phyloP scores from a whole-genome alignment of 225 moss, liverwort and hornwort genomes.

The Neckera pumila region DNA sequence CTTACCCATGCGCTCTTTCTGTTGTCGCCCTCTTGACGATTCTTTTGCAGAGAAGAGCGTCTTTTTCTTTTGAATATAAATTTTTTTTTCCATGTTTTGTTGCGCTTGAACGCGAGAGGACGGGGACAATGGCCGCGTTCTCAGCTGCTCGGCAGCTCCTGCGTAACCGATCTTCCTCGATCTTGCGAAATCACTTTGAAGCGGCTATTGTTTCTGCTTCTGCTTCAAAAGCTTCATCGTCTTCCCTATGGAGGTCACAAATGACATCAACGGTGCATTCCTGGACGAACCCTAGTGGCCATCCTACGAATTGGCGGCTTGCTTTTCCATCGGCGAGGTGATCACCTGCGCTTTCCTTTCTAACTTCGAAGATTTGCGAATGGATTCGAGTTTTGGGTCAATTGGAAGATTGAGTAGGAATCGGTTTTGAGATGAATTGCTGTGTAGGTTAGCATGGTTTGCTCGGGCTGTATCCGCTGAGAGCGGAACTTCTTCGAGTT shows the following conservation, averaged over 20 bases:
- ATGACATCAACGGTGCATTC: conserved; percentile 7
- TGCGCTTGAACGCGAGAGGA: neutral
- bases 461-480: neutral
- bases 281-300: neutral
- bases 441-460: neutral
- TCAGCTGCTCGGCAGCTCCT: conserved; percentile 33
- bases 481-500: neutral
- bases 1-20: neutral
- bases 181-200: neutral
- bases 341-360: neutral
- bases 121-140: conserved; percentile 2
- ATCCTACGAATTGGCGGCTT: neutral
- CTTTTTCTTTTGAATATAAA: neutral
- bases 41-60: neutral
- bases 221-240: neutral
- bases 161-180: conserved; percentile 5
- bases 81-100: neutral
- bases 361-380: neutral
- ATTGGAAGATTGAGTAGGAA: neutral
- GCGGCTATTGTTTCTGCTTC: neutral
- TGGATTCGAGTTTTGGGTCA: neutral
- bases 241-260: neutral
- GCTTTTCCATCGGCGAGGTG: conserved; percentile 14
- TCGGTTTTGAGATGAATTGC: neutral
- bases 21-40: neutral